These are phyloP conservation scores for Saturnispora zaruensis DNA, from an alignment of 805 yeast species.

Conservation along the genomic window DNA sequence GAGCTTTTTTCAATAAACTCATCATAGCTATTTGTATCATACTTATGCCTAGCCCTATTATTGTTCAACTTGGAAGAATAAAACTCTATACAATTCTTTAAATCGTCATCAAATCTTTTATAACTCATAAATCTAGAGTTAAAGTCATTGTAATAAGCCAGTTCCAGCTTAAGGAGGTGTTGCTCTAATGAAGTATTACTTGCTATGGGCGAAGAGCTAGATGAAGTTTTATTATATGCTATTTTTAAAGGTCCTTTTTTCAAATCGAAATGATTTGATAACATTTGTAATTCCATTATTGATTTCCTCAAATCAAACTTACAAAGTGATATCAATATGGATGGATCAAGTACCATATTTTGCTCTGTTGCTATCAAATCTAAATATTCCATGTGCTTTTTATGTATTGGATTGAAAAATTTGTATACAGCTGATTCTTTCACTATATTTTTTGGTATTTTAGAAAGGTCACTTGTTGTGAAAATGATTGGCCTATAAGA, in stretches of 20 bases:
- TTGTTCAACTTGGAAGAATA: slow-evolving; percentile 22
- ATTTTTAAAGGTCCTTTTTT: neutral
- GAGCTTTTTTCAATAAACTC: slow-evolving; percentile 20
- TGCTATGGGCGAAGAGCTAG: neutral
- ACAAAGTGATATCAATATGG: slow-evolving; percentile 15
- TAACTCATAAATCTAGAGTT: neutral
- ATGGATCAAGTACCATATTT: slow-evolving; percentile 20
- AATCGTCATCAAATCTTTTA: neutral
- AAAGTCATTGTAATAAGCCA: neutral
- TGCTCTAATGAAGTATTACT: neutral
- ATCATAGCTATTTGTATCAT: slow-evolving; percentile 12
- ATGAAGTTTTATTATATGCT: neutral
- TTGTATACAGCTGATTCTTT: slow-evolving; percentile 23
- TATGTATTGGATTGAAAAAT: slow-evolving; percentile 12
- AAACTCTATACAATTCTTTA: slow-evolving; percentile 16
- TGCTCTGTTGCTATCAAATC: slow-evolving; percentile 22
- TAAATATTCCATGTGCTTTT: slow-evolving; percentile 17
- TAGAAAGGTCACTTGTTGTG: slow-evolving; percentile 23
- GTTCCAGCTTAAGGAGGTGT: neutral
- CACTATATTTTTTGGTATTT: slow-evolving; percentile 24
- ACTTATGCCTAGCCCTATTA: slow-evolving; percentile 22
- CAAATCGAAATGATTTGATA: slow-evolving; percentile 18
- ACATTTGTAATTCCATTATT: slow-evolving; percentile 24
- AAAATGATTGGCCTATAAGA: slow-evolving; percentile 30
- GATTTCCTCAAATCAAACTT: slow-evolving; percentile 22